phyloP scores from a whole-genome alignment of 805 yeast genomes.

The Pichia eremophila region DNA sequence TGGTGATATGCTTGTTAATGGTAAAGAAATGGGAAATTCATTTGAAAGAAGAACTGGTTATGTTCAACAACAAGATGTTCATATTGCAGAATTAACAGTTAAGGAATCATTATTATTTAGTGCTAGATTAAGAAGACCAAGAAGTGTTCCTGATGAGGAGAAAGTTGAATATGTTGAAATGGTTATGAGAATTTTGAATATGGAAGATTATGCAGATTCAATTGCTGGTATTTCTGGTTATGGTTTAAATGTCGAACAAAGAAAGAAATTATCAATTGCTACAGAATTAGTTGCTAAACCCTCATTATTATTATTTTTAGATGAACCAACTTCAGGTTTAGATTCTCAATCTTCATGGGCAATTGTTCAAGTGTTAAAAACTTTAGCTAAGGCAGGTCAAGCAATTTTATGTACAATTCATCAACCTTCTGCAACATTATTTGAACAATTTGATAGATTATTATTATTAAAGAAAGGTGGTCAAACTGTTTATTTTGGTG shows the following conservation, averaged over 20 bases:
- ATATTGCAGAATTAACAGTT: conserved; percentile 41
- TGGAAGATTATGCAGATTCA: conserved; percentile 44
- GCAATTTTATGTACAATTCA: conserved; percentile 52
- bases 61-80: conserved; percentile 49
- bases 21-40: conserved; percentile 36
- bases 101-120: conserved; percentile 41
- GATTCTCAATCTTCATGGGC: conserved; percentile 56
- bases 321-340: conserved; percentile 54
- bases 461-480: conserved; percentile 43
- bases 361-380: conserved; percentile 40
- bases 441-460: conserved; percentile 32
- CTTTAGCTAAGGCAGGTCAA: conserved; percentile 43
- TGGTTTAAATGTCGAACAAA: conserved; percentile 47
- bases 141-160: conserved; percentile 30
- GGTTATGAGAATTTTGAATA: conserved; percentile 30
- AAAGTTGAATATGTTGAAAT: conserved; percentile 36
- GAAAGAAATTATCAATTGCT: conserved; percentile 45
- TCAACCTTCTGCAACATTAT: conserved; percentile 40
- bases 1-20: conserved; percentile 49
- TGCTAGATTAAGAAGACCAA: conserved; percentile 39
- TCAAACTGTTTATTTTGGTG: conserved; percentile 45
- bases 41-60: conserved; percentile 48
- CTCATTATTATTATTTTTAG: conserved; percentile 41
- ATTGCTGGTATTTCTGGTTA: conserved; percentile 36
- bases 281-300: conserved; percentile 50